phyloP scores from a whole-genome alignment of 768 basidiomycete genomes.

The Mycena galericulata region DNA sequence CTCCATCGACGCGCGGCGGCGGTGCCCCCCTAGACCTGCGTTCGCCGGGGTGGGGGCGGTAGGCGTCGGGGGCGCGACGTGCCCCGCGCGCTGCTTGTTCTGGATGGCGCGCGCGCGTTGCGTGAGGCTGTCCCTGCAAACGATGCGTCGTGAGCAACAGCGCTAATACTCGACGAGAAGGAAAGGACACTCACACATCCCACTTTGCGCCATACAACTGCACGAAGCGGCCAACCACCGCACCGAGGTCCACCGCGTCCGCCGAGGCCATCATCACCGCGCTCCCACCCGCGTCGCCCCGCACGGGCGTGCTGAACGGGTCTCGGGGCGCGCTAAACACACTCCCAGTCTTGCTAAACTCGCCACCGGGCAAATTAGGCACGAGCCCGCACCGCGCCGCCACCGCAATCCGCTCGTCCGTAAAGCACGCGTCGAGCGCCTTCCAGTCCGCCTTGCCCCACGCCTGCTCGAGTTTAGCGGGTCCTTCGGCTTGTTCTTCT shows the following conservation, averaged over 20 bases:
- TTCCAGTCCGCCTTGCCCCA: slow-evolving; percentile 90
- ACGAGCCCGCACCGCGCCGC: slow-evolving; percentile 45
- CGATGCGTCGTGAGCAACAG: neutral
- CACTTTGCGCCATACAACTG: slow-evolving; percentile 64
- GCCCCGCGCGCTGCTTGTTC: slow-evolving; percentile 69
- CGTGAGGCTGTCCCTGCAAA: slow-evolving; percentile 61
- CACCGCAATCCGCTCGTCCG: slow-evolving; percentile 71
- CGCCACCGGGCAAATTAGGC: no score
- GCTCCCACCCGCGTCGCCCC: slow-evolving; percentile 23
- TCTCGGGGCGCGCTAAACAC: slow-evolving; percentile 3
- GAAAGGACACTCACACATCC: slow-evolving; percentile 63
- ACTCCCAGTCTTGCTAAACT: neutral
- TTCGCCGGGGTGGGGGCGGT: neutral
- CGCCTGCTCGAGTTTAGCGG: no score
- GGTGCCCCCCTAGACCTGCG: slow-evolving; percentile 27
- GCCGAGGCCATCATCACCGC: slow-evolving; percentile 61
- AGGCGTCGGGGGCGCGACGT: slow-evolving; percentile 54
- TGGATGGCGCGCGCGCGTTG: slow-evolving; percentile 67
- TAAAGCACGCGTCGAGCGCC: slow-evolving; percentile 80
- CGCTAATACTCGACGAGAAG: slow-evolving; percentile 1
- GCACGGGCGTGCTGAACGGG: slow-evolving; percentile 23
- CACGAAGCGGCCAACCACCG: slow-evolving; percentile 73
- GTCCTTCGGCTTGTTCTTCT: no score
- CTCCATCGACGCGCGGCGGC: slow-evolving; percentile 45
- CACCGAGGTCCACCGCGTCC: slow-evolving; percentile 62